These are phyloP conservation scores for Gynandropsis gynandra DNA, from an alignment of 345 rosid genomes.

Conservation along the genomic window DNA sequence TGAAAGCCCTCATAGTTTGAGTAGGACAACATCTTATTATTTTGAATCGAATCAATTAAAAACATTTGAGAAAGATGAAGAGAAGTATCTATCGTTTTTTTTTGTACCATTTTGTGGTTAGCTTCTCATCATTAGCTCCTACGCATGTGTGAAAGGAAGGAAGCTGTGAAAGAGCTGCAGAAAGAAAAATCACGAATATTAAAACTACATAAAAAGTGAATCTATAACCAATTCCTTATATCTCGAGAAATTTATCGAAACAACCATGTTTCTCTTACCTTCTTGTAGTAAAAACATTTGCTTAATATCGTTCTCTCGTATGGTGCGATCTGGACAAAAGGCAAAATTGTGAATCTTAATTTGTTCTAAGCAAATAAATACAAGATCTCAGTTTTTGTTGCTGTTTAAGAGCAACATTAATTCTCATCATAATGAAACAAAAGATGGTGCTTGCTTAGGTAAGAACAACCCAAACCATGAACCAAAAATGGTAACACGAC, in stretches of 20 bases:
- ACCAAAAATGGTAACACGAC: constrained; percentile 1
- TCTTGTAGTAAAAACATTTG: constrained; percentile 86
- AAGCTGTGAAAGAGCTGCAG: constrained; percentile 81
- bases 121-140: constrained; percentile 83
- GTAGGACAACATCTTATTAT: neutral
- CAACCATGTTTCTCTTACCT: constrained; percentile 34
- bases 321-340: constrained; percentile 61
- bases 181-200: constrained; percentile 15
- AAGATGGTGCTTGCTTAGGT: neutral
- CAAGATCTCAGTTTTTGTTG: neutral
- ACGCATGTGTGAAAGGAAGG: constrained; percentile 98
- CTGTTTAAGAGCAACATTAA: neutral
- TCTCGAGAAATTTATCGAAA: neutral
- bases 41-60: neutral
- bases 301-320: constrained; percentile 92
- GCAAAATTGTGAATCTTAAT: neutral
- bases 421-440: neutral
- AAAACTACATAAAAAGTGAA: too few relatives aligned
- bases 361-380: constrained; percentile 1
- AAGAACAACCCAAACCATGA: neutral
- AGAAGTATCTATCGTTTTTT: constrained; percentile 57
- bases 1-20: too few relatives aligned
- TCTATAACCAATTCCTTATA: too few relatives aligned
- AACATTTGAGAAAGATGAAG: neutral
- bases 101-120: constrained; percentile 86